A percentile compares a stretch with the other conserved stretches of the same genome.
phyloP scores from a whole-genome alignment of 352 stramenopile genomes.

The Vaucheria bursata region DNA sequence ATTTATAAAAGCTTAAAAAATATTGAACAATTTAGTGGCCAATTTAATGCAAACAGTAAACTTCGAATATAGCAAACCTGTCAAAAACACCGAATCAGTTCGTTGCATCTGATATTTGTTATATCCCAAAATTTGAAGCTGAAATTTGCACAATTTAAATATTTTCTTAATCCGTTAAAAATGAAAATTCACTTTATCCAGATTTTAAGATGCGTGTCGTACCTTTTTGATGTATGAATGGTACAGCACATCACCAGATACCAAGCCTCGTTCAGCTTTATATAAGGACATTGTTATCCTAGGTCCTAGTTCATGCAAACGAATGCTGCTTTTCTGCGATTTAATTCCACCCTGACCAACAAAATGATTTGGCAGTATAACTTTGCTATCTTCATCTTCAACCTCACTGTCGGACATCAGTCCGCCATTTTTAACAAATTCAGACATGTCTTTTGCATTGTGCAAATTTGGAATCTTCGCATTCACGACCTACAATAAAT shows the following conservation, averaged over 20 bases:
- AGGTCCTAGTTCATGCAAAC: conserved; percentile 89
- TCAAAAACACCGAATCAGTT: background rate
- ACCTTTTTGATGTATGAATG: conserved; percentile 80
- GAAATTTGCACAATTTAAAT: background rate
- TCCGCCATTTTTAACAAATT: conserved; percentile 81
- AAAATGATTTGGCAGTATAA: conserved; percentile 82
- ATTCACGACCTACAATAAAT: conserved; percentile 39
- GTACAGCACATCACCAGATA: conserved; percentile 91
- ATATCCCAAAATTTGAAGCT: background rate
- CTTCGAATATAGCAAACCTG: background rate
- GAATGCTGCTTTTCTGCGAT: conserved; percentile 75
- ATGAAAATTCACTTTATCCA: background rate
- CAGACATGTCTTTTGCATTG: conserved; percentile 88
- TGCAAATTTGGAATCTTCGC: conserved; percentile 65
- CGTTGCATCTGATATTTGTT: background rate
- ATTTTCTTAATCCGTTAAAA: background rate
- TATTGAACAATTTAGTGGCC: too few species aligned
- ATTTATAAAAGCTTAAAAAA: too few species aligned
- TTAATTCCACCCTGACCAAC: conserved; percentile 78
- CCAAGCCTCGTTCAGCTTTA: conserved; percentile 92
- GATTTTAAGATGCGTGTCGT: background rate
- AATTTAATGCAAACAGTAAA: background rate
- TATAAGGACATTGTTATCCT: conserved; percentile 83
- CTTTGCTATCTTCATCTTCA: conserved; percentile 80
- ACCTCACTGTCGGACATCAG: conserved; percentile 74